Evolutionary conservation across 768 basidiomycete species (phyloP).

Genomic region (Suillus brevipes): DNA sequence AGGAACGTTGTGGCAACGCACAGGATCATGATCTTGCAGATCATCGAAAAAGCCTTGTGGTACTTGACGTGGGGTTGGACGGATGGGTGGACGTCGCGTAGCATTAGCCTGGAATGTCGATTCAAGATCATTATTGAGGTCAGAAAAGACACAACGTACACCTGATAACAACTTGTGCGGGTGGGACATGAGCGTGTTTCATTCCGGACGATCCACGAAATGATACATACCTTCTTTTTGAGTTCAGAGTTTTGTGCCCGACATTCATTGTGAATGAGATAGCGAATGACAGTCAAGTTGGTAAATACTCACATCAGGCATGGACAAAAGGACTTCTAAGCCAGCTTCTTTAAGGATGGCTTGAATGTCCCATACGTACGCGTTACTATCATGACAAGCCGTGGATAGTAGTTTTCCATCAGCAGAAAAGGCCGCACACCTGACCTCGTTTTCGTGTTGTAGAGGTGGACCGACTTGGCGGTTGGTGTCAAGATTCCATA

Average conservation of each 20-base stretch:
- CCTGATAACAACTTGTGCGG: no score
- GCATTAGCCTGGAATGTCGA: neutral
- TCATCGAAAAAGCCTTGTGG: neutral
- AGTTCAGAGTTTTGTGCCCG: no score
- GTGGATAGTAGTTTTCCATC: neutral
- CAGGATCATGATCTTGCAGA: neutral
- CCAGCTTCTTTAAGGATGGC: neutral
- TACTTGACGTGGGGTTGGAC: neutral
- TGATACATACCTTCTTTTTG: no score
- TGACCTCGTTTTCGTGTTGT: neutral
- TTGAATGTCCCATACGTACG: neutral
- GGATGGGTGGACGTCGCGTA: neutral
- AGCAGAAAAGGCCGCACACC: neutral
- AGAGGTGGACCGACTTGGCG: neutral
- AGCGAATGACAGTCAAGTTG: no score
- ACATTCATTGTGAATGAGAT: no score
- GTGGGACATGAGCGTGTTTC: no score
- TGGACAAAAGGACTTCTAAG: neutral
- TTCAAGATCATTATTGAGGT: no score
- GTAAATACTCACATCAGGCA: neutral
- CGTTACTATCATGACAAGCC: no score
- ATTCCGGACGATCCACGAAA: no score
- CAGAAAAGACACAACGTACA: no score
- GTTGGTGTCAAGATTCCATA: neutral
- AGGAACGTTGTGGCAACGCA: neutral